A percentile compares a stretch with the other conserved stretches of the same genome.
phyloP scores from a whole-genome alignment of 1,284 basidiomycete genomes.

The Fereydounia khargensis region DNA sequence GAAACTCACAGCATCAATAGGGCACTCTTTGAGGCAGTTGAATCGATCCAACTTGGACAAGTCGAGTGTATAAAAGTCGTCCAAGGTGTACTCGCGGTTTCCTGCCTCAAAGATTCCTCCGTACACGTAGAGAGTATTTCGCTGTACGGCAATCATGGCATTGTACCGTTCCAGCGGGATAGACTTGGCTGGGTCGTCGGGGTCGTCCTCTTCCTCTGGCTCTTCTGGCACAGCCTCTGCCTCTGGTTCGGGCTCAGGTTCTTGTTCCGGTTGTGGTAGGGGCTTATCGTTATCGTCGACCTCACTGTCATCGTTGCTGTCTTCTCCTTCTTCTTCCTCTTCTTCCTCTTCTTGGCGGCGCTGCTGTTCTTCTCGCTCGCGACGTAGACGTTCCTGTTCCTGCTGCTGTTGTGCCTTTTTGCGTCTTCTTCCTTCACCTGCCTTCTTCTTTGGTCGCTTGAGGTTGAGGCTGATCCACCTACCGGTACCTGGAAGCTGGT shows the following conservation, averaged over 20 bases:
- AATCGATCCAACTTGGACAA: constrained; percentile 53
- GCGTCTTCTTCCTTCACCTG: constrained; percentile 59
- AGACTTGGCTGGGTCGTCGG: constrained; percentile 71
- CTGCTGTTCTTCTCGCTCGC: constrained; percentile 8
- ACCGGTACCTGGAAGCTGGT: constrained; percentile 74
- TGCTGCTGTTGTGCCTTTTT: constrained; percentile 58
- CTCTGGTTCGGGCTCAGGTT: constrained; percentile 3
- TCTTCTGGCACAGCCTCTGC: constrained; percentile 47
- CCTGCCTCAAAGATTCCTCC: constrained; percentile 54
- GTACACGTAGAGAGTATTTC: constrained; percentile 65
- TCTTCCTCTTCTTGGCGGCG: constrained; percentile 18
- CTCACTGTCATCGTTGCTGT: constrained; percentile 25
- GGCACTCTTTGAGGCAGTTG: constrained; percentile 49
- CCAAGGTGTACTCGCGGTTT: constrained; percentile 54
- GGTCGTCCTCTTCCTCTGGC: constrained; percentile 59
- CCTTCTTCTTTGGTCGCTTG: constrained; percentile 62
- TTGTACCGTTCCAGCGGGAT: constrained; percentile 81
- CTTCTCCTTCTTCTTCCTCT: constrained; percentile 17
- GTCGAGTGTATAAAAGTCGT: constrained; percentile 56
- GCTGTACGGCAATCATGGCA: constrained; percentile 80
- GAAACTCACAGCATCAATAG: constrained; percentile 37
- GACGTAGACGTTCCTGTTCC: constrained; percentile 14
- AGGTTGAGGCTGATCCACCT: constrained; percentile 77
- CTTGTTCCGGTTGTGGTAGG: constrained; percentile 1
- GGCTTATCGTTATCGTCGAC: constrained; percentile 12